A percentile compares a stretch with the other conserved stretches of the same genome.
phyloP scores from a whole-genome alignment of 83 land plant species.

The Picea abies region DNA sequence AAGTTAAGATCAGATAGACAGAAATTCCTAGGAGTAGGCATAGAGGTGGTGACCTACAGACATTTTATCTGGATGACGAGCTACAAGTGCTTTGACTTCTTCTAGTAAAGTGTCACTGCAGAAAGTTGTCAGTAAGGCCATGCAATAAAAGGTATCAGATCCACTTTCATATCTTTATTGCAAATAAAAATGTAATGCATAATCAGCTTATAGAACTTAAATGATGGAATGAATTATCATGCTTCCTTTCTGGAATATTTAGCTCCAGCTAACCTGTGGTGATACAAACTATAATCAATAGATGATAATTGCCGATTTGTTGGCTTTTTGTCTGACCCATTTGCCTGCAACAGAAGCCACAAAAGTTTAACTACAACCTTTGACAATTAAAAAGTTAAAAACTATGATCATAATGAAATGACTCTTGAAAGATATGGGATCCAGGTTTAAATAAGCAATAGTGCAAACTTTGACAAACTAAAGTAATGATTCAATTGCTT shows the following conservation, averaged over 20 bases:
- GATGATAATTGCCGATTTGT: neutral
- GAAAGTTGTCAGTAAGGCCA: neutral
- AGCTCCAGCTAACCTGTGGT: slow-evolving; percentile 14
- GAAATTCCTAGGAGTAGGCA: neutral
- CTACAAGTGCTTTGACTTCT: slow-evolving; percentile 62
- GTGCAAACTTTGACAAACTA: no score
- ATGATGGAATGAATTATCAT: neutral
- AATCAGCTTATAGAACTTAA: neutral
- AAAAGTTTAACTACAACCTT: no score
- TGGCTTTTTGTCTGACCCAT: neutral
- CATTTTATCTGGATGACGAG: slow-evolving; percentile 72
- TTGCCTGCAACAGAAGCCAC: slow-evolving; percentile 1
- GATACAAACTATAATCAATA: slow-evolving; percentile 14
- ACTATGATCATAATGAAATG: no score
- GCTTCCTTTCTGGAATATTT: neutral
- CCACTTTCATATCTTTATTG: neutral
- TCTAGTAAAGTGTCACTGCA: slow-evolving; percentile 67
- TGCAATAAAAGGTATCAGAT: neutral
- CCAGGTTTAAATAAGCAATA: no score
- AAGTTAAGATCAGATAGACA: neutral
- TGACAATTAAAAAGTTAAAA: no score
- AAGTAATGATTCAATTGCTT: no score
- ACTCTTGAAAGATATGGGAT: no score
- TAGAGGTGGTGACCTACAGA: slow-evolving; percentile 35
- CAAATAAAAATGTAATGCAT: neutral